Evolutionary conservation across 257 asterid genomes (phyloP).

Genomic region (Haberlea rhodopensis): DNA sequence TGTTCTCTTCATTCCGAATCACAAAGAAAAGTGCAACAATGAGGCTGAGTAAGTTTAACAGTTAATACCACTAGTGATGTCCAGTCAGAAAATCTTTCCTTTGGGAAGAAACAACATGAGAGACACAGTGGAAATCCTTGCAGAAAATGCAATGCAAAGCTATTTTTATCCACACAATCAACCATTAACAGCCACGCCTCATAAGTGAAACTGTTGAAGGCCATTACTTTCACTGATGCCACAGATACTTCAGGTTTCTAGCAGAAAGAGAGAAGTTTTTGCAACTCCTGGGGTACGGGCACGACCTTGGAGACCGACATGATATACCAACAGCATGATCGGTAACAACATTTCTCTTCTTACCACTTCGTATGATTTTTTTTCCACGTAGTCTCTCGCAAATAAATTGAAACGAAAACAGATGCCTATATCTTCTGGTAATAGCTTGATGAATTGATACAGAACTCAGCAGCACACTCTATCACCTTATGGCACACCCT

Average conservation of each 20-base stretch:
- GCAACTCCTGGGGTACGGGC: neutral
- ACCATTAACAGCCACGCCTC: neutral
- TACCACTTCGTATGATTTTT: neutral
- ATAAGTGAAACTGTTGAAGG: neutral
- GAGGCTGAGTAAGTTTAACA: neutral
- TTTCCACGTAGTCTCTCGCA: no score
- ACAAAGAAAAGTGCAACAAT: conserved; percentile 7
- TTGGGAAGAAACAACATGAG: conserved; percentile 4
- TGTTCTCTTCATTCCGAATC: conserved; percentile 60
- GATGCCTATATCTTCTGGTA: neutral
- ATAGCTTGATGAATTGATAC: neutral
- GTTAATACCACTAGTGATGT: conserved; percentile 6
- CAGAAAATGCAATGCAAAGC: neutral
- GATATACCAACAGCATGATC: neutral
- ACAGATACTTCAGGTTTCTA: neutral
- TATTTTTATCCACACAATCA: conserved; percentile 8
- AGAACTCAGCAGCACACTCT: neutral
- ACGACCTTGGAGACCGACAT: neutral
- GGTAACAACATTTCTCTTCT: neutral
- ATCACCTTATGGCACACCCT: neutral
- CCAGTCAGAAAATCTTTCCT: neutral
- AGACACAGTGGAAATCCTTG: neutral
- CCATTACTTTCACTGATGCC: neutral
- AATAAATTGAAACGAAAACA: neutral
- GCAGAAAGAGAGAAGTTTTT: neutral